Evolutionary conservation across 2,329 filamentous ascomycete genomes (phyloP), one percentile per base, ranked within the genome.

Genomic region (Exophiala lecanii-corni): DNA sequence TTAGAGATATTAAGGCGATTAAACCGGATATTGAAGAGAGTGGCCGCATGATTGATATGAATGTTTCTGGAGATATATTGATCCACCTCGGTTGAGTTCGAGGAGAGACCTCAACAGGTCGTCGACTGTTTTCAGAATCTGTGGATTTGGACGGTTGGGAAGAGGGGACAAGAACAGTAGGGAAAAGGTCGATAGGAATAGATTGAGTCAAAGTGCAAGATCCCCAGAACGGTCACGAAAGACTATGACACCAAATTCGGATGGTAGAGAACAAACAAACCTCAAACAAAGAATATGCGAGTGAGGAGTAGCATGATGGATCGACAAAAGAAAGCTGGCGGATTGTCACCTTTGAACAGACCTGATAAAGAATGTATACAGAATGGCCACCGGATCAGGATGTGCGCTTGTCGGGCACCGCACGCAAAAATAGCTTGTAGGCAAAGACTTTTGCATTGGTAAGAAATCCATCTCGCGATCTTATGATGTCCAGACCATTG

Each of bases 241-340:
- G 23, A 7, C 23, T 26, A 12, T 7, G 12, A 26, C 6, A 12
- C 23, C 23, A 26, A 26, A 26, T 26, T 26, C 23, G 23, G 23
- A 12, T 7, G 23, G 6, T 6, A 26, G 12, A 26, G 23, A 9
- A 34, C 17, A 18, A 34, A 34, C 17, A 15, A 6, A 7, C 6
- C 6, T 34, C n/a, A 34, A 34, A 34, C 31, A 34, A 34, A 34
- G 31, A 7, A 34, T 6, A 13, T 28, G 19, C 9, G 9, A 16
- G 15, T 9, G 7, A 38, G 20, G 36, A 38, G 19, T 18, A 38
- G 19, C 9, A 13, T 17, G 9, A 16, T 30, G 35, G 17, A 23
- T 39, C 35, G 43, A 50, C 47, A 47, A 50, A 47, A 41, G 31
- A 36, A 44, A 34, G 30, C 7, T 12, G 23, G 23, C 12, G 33